phyloP scores from a whole-genome alignment of 192 early-diverging fungal genomes.

The Physocladia obscura region DNA sequence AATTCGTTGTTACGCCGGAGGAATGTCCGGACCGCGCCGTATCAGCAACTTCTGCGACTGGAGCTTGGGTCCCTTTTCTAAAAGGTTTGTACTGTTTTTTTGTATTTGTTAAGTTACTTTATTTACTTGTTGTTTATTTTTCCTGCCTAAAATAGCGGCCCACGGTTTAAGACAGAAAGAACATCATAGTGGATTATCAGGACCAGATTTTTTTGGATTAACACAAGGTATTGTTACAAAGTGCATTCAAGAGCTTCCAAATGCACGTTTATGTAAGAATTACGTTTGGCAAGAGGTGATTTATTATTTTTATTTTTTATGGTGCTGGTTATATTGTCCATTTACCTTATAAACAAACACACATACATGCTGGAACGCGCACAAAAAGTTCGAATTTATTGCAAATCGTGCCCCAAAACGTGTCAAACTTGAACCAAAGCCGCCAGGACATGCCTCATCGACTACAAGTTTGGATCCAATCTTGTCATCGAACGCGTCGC shows the following conservation, averaged over 20 bases:
- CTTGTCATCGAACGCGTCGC: background rate
- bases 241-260: slow-evolving; percentile 85
- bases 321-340: background rate
- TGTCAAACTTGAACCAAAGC: background rate
- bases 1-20: slow-evolving; percentile 82
- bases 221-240: slow-evolving; percentile 80
- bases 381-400: slow-evolving; percentile 46
- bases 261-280: slow-evolving; percentile 65
- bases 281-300: slow-evolving; percentile 55
- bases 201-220: slow-evolving; percentile 91
- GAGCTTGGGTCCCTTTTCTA: slow-evolving; percentile 85
- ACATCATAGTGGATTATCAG: slow-evolving; percentile 77
- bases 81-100: slow-evolving; percentile 45
- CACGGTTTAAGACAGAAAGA: slow-evolving; percentile 78
- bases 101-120: background rate
- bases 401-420: slow-evolving; percentile 37
- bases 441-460: background rate
- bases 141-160: slow-evolving; percentile 40
- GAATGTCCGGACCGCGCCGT: slow-evolving; percentile 72
- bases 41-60: slow-evolving; percentile 76
- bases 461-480: background rate
- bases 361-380: slow-evolving; percentile 10
- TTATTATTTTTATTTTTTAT: background rate
- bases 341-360: too few species aligned
- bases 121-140: background rate